Evolutionary conservation across 805 yeast genomes (phyloP), one percentile per base, ranked within the genome.

Genomic region (Naumovozyma castellii): DNA sequence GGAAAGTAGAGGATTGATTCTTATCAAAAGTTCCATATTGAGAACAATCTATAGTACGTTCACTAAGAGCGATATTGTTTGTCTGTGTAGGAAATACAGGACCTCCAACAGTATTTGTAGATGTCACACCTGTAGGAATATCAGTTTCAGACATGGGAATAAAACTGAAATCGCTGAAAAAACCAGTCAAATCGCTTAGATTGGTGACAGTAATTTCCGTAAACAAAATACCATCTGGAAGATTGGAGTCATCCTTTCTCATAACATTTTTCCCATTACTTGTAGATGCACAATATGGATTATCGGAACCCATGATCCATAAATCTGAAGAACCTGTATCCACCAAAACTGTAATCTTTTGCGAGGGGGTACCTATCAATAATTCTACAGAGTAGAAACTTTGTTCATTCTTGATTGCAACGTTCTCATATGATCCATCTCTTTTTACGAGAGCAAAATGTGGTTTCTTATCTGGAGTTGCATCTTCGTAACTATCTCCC

Each of bases 311-410:
- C 40, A 61, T 63, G 9, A 71, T 68, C 76, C 76, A 72, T 30
- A 71, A 49, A 43, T 69, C 72, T 1, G 75, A 64, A 4, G 75
- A 68, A 3, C 75, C 76, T 5, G 76, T 70, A 46, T 71, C 76
- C 25, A 72, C 51, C 27, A 67, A 56, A 5, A 71, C 69, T 8
- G 62, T 61, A 14, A 71, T 43, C 18, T 56, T 51, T 46, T 71
- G 73, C 5, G 61, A 48, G 2, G 75, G 73, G 3, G 67, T 61
- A 15, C 78, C 76, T n/a, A 71, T 39, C 22, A 48, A 46, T 31
- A 59, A 25, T 14, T 59, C 57, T 1, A 68, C 69, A 17, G 69
- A 56, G 49, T 72, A 74, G 43, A 71, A 74, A 6, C 66, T 61
- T 8, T 52, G 45, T 36, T 64, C 60, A 43, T 73, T 73, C 9